Percentiles rank a stretch among this genome's conserved stretches.
Evolutionary conservation across 176 grass and related monocot genomes (phyloP).

Genomic region (Eleusine indica): DNA sequence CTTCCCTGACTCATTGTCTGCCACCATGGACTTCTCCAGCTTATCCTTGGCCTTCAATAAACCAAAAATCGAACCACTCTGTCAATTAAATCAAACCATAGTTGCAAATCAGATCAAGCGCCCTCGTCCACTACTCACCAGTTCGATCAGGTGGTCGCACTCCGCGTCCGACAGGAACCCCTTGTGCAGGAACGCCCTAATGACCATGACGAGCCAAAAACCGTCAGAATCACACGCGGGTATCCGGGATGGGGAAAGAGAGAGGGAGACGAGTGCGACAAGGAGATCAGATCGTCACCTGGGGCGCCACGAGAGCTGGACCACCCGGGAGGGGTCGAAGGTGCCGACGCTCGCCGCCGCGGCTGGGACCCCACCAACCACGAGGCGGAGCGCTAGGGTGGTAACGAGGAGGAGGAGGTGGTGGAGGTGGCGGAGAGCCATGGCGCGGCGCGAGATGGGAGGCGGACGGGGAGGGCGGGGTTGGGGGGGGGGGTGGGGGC

Average conservation of each 20-base stretch:
- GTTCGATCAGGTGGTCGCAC: slow-evolving; percentile 73
- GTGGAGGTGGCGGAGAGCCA: slow-evolving; percentile 35
- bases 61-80: slow-evolving; percentile 18
- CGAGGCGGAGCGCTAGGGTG: slow-evolving; percentile 35
- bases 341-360: slow-evolving; percentile 5
- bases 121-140: slow-evolving; percentile 49
- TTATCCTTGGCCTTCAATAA: slow-evolving; percentile 65
- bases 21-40: slow-evolving; percentile 91
- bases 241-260: neutral
- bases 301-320: slow-evolving; percentile 84
- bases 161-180: slow-evolving; percentile 78
- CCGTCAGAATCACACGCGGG: slow-evolving; percentile 19
- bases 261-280: too few relatives aligned
- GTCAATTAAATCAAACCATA: neutral
- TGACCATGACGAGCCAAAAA: neutral
- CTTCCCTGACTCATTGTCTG: slow-evolving; percentile 77
- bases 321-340: slow-evolving; percentile 69
- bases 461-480: neutral
- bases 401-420: neutral
- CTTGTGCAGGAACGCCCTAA: slow-evolving; percentile 80
- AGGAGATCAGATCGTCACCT: slow-evolving; percentile 53
- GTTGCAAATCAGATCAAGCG: slow-evolving; percentile 20
- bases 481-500: too few relatives aligned
- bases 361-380: neutral
- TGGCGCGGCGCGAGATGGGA: slow-evolving; percentile 40